Conservation (phyloP, 202 grass and related monocot genomes). For the Brachypodium distachyon region DNA sequence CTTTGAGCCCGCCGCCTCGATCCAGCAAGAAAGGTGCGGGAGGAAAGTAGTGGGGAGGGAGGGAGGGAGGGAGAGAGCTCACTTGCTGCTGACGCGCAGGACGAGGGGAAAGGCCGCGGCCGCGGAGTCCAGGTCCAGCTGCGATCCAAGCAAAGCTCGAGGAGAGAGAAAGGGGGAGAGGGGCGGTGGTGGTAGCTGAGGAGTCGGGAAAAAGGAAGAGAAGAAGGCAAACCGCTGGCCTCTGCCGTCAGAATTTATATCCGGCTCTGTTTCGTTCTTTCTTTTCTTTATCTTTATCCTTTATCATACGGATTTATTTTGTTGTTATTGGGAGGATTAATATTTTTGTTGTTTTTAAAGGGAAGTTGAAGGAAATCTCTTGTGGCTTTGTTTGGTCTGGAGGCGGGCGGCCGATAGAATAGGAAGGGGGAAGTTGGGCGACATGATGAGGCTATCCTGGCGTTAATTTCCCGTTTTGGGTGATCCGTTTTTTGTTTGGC, state of each 20-base stretch:
- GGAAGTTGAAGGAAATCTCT: too few relatives aligned
- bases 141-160: slow-evolving; percentile 33
- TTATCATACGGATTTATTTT: neutral
- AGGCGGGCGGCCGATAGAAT: too few relatives aligned
- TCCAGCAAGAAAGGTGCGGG: neutral
- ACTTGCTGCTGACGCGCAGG: slow-evolving; percentile 7
- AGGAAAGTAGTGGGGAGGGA: neutral
- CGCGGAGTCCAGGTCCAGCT: slow-evolving; percentile 10
- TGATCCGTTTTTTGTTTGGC: too few relatives aligned
- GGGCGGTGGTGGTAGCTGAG: slow-evolving; percentile 23
- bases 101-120: neutral
- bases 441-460: too few relatives aligned
- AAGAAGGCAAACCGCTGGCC: neutral
- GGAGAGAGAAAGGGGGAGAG: neutral
- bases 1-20: slow-evolving; percentile 20
- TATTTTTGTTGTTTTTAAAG: too few relatives aligned
- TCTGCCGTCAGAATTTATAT: slow-evolving; percentile 10
- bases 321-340: too few relatives aligned
- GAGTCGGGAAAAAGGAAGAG: neutral
- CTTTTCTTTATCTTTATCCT: neutral
- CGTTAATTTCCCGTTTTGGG: too few relatives aligned
- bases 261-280: neutral
- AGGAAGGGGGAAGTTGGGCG: too few relatives aligned
- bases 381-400: too few relatives aligned
- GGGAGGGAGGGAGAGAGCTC: neutral